These are phyloP conservation scores for Diaporthe humulicola DNA, from an alignment of 2,329 filamentous ascomycete species.

Conservation along the genomic window DNA sequence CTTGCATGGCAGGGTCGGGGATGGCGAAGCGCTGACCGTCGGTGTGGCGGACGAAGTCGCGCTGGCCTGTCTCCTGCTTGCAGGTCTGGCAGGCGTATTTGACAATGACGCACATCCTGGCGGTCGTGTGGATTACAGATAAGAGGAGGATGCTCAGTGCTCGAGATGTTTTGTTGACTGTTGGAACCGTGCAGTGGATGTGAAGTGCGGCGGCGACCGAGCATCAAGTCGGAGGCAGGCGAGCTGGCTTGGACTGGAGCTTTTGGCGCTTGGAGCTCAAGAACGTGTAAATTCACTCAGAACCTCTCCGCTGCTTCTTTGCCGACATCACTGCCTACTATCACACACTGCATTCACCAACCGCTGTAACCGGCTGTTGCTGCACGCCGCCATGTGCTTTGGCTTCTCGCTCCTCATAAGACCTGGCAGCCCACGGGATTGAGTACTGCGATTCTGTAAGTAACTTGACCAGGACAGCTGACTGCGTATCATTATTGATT, in stretches of 20 bases:
- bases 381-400: too few relatives aligned
- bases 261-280: not conserved
- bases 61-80: constrained; percentile 3
- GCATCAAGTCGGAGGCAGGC: not conserved
- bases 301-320: not conserved
- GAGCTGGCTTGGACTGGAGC: not conserved
- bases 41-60: constrained; percentile 5
- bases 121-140: not conserved
- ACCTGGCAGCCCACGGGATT: too few relatives aligned
- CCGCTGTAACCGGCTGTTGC: too few relatives aligned
- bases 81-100: constrained; percentile 13
- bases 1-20: not conserved
- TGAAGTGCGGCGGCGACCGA: not conserved
- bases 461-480: too few relatives aligned
- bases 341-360: not conserved
- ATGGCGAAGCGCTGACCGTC: constrained; percentile 1
- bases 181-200: not conserved
- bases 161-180: not conserved
- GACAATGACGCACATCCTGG: constrained; percentile 10
- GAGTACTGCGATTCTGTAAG: too few relatives aligned
- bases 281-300: not conserved
- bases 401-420: too few relatives aligned
- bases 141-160: not conserved
- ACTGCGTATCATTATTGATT: too few relatives aligned
- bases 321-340: not conserved